Conservation (phyloP, 257 asterid species). For the Handroanthus guayacan region DNA sequence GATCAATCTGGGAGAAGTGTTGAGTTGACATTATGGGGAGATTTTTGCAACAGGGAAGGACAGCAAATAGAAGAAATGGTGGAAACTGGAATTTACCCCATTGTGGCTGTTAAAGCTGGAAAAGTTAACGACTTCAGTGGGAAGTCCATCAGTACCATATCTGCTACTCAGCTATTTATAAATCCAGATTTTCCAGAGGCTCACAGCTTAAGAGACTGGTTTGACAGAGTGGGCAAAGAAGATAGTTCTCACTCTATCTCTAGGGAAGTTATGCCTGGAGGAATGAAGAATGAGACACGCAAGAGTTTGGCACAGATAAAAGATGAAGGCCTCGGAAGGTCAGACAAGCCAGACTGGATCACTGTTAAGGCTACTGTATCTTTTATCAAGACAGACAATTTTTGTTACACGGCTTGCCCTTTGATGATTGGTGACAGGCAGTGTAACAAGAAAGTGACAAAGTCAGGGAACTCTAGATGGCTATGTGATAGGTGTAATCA, state of each 20-base stretch:
- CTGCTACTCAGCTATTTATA: constrained; percentile 85
- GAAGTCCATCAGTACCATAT: constrained; percentile 83
- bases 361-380: constrained; percentile 81
- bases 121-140: constrained; percentile 92
- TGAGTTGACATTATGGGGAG: constrained; percentile 96
- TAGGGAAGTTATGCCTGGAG: constrained; percentile 66
- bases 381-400: constrained; percentile 80
- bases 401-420: constrained; percentile 96
- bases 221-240: constrained; percentile 78
- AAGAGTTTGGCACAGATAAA: constrained; percentile 78
- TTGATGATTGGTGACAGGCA: constrained; percentile 91
- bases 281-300: constrained; percentile 71
- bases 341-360: constrained; percentile 94
- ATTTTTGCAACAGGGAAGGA: constrained; percentile 91
- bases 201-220: constrained; percentile 68
- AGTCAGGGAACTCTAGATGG: constrained; percentile 79
- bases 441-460: constrained; percentile 84
- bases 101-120: constrained; percentile 92
- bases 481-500: constrained; percentile 87
- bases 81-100: constrained; percentile 71
- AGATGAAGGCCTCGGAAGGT: constrained; percentile 93
- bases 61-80: constrained; percentile 71
- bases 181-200: constrained; percentile 84
- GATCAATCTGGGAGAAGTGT: constrained; percentile 82
- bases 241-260: constrained; percentile 79